Evolutionary conservation across 2,329 filamentous ascomycete species (phyloP), one percentile per base, ranked within the genome.

Genomic region (Thelonectria rubi): DNA sequence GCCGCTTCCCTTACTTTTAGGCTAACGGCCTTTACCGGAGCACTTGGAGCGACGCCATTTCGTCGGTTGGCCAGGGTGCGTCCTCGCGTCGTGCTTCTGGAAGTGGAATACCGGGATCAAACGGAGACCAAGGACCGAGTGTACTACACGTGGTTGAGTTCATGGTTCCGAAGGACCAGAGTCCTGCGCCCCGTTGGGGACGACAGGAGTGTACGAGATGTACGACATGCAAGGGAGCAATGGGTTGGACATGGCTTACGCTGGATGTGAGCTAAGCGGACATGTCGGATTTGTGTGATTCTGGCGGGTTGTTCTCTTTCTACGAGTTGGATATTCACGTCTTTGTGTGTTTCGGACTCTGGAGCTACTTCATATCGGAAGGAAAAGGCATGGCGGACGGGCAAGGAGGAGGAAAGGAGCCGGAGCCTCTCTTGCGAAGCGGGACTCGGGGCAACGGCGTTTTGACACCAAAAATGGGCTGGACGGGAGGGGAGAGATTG

Each of bases 21-120:
- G 43, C 40, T 21, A 34, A 50, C 45, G 15, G 39, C 37, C 26
- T 58, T 24, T 24, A 42, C 8, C 21, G 37, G 20, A 24, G 43
- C 3, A 47, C n/a, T 34, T 30, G 43, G 20, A 30, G 30, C 18
- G 56, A 53, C 50, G n/a, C 24, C 15, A n/a, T 68, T 65, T 55
- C 65, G 65, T 66, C 60, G 65, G 65, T 69, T 66, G 69, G 56
- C 59, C 60, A 59, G 52, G 49, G 55, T 57, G 58, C 62, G 54
- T 62, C 58, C 66, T 50, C 53, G 56, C 61, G 60, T 62, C 67
- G 62, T 61, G 59, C 55, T 67, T 60, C 57, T 63, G 64, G 66
- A 64, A 65, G 67, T 66, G 66, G 46, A 32, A 20, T 30, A 30
- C n/a, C 21, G 39, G 24, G 18, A 18, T 47, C n/a, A 32, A 54